phyloP scores from a whole-genome alignment of 768 basidiomycete genomes.

The Flagelloscypha sp. region DNA sequence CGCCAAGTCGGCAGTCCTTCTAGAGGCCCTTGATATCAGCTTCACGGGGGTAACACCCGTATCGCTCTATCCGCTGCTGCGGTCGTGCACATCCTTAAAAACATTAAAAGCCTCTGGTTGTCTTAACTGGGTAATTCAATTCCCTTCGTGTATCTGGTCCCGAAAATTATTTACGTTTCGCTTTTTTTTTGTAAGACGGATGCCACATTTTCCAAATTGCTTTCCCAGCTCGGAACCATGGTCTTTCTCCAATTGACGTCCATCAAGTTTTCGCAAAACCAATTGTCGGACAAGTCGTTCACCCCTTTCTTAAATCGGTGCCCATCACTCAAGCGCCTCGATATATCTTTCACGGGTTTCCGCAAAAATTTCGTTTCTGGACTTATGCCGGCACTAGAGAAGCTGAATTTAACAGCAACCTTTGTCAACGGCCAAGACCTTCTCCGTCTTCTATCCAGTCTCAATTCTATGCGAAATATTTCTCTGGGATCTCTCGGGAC shows the following conservation, averaged over 20 bases:
- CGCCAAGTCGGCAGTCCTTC: conserved; percentile 30
- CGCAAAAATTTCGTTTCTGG: conserved; percentile 16
- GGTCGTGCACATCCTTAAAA: too few species aligned
- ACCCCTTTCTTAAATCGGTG: conserved; percentile 32
- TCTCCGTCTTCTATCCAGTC: conserved; percentile 25
- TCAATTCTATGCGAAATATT: conserved; percentile 39
- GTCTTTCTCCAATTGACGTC: conserved; percentile 32
- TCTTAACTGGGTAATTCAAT: conserved; percentile 44
- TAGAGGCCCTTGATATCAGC: conserved; percentile 48
- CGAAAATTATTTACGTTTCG: too few species aligned
- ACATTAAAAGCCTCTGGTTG: conserved; percentile 59
- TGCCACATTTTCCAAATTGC: conserved; percentile 40
- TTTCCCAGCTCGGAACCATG: conserved; percentile 17
- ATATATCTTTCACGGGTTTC: conserved; percentile 56
- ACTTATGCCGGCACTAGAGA: conserved; percentile 32
- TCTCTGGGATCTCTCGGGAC: conserved; percentile 54
- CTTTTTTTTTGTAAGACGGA: conserved; percentile 38
- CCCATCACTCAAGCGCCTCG: conserved; percentile 46
- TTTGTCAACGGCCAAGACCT: conserved; percentile 32
- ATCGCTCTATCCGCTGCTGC: conserved; percentile 39
- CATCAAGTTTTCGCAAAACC: conserved; percentile 51
- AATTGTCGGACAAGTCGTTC: conserved; percentile 43
- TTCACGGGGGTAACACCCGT: conserved; percentile 48
- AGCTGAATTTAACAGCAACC: conserved; percentile 58
- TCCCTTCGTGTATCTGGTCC: too few species aligned